Evolutionary conservation across 108 stramenopile species (phyloP), one percentile per base, ranked within the genome.

Genomic region (Nitzschia putrida): DNA sequence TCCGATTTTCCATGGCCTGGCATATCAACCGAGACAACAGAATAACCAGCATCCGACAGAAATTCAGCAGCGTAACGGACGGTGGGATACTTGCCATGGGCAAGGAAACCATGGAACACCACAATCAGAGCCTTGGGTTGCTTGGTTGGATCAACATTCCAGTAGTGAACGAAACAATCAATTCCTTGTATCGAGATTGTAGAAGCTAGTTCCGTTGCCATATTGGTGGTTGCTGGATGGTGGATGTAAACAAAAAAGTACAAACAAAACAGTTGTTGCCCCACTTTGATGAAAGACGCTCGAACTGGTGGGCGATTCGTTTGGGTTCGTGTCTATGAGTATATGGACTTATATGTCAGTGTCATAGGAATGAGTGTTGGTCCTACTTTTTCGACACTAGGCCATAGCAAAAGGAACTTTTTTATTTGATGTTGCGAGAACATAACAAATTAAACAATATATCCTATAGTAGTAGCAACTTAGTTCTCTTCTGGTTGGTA

Each of bases 81-180:
- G 1, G 92, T 93, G 6, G 92, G 92, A 64, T 88, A 93, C 13
- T 61, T 67, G 24, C 85, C 85, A 66, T 90, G 92, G 0, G 92
- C 89, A 10, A 83, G 61, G 53, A 90, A 89, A n/a, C 92, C 92
- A 60, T 93, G 92, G 66, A 80, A 93, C 0, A 93, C 64, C 0
- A 92, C 78, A 12, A 80, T 77, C n/a, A 87, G 59, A 21, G 83
- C 91, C 56, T 74, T 78, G 20, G 82, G 76, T 18, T 13, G 7
- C 13, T 57, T 52, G 22, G 42, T 4, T 18, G 61, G 34, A 24
- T 63, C 57, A 9, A 55, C 22, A 37, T 44, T 76, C 86, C 84
- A 90, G 57, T 68, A 64, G 66, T 85, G 74, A 5, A 80, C 71
- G 6, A 64, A 75, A 57, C 86, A 87, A 18, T 84, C 61, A 13